Base-by-base conservation (phyloP, 257 asterid genomes). In the Leptodermis oblonga region DNA sequence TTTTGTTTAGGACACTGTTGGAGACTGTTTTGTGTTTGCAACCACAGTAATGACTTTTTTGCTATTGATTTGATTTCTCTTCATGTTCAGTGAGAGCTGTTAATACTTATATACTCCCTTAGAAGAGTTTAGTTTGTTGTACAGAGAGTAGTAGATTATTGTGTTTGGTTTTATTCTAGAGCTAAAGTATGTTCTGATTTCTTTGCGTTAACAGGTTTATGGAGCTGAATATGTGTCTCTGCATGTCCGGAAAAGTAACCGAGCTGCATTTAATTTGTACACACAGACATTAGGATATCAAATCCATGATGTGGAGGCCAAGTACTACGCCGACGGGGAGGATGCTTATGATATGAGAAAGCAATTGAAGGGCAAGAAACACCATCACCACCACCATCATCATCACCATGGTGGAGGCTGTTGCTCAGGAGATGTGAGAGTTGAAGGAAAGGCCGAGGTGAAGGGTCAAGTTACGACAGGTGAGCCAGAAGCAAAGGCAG, bases 311-410 rank as follows among this genome's bases (percentile, higher is more conserved):
- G 75, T 91, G 71, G 99, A 94, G 81, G 97, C 97, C 48, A 94
- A 90, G 73, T 94, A 94, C 74, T 94, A 94, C 66, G 97, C 99
- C 2, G 97, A 94, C 71, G 99, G 99, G n/a, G 99, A 94, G 74
- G 99, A 94, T 79, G 99, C 99, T 28, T 94, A 91, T 73, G 99
- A 91, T 77, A 94, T 94, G 99, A 84, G 96, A 76, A 94, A 94
- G 79, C 88, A 86, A 70, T 77, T 94, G 82, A 91, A 87, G 82
- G 95, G 92, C 54, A 86, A 73, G 85, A 86, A 83, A 90, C 88
- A 81, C 4, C 82, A 81, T 2, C 89, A 81, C 20, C 88, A 85
- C 13, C 95, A 86, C 10, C 64, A 72, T 5, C 56, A 65, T 7
- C 90, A 87, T 74, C 94, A 86, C 53, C 92, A 86, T 48, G 87